Evolutionary conservation across 192 early-diverging fungal species (phyloP).

Genomic region (Backusella mclennaniae): DNA sequence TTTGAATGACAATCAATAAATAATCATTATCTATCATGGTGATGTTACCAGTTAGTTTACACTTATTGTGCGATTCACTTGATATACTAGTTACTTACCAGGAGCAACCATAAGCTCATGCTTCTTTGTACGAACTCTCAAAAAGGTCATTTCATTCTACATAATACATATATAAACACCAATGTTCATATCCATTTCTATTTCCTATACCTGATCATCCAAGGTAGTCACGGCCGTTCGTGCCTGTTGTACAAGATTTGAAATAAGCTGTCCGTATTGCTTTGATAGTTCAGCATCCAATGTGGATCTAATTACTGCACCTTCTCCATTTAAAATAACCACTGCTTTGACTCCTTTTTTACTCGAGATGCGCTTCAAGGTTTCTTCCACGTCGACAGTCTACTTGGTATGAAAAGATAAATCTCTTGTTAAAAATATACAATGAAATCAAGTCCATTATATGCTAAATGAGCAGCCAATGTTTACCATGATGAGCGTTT

Average conservation of each 20-base stretch:
- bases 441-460: neutral
- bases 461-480: neutral
- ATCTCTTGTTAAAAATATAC: neutral
- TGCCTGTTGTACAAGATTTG: conserved; percentile 77
- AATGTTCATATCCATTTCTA: neutral
- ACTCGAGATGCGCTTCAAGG: conserved; percentile 80
- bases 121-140: conserved; percentile 90
- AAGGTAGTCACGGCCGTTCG: conserved; percentile 72
- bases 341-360: conserved; percentile 93
- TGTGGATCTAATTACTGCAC: conserved; percentile 88
- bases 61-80: neutral
- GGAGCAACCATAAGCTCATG: conserved; percentile 97
- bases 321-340: conserved; percentile 90
- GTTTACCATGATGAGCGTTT: conserved; percentile 1
- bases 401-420: neutral
- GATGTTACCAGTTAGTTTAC: neutral
- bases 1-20: conserved; percentile 79
- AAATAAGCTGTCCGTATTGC: conserved; percentile 81
- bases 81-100: conserved; percentile 45
- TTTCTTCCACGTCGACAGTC: conserved; percentile 73
- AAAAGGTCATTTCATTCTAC: conserved; percentile 91
- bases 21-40: conserved; percentile 73
- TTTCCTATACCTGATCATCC: conserved; percentile 71
- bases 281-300: conserved; percentile 77
- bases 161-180: neutral